Evolutionary conservation across 163 green algal species (phyloP).

Genomic region (Volvox carteri): DNA sequence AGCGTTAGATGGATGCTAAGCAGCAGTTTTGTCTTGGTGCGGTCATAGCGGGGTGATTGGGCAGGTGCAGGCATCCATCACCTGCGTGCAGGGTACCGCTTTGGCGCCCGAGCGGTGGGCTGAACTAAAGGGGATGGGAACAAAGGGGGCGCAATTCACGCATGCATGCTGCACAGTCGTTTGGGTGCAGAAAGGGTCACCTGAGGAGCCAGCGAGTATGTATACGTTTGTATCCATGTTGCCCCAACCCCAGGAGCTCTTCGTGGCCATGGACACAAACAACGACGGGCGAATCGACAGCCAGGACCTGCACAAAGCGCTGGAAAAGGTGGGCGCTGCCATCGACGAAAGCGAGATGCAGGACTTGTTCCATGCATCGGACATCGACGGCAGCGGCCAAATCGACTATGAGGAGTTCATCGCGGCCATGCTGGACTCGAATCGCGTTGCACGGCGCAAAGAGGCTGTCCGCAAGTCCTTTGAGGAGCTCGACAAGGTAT

Average conservation of each 20-base stretch:
- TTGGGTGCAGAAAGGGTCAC: too few relatives aligned
- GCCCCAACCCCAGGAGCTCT: conserved; percentile 93
- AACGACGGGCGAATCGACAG: conserved; percentile 92
- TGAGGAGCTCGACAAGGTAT: conserved; percentile 73
- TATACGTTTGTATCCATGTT: too few relatives aligned
- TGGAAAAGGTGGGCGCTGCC: conserved; percentile 70
- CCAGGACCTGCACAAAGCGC: conserved; percentile 74
- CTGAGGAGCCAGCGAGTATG: too few relatives aligned
- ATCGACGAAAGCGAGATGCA: conserved; percentile 81
- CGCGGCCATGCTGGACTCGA: conserved; percentile 92
- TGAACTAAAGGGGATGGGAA: too few relatives aligned
- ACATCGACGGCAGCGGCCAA: conserved; percentile 91
- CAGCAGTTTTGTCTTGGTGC: too few relatives aligned
- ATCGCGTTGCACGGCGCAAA: conserved; percentile 65
- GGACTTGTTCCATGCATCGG: conserved; percentile 83
- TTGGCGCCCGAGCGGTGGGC: too few relatives aligned
- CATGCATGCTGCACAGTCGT: too few relatives aligned
- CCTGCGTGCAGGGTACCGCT: too few relatives aligned
- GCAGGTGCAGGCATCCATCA: too few relatives aligned
- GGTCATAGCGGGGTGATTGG: too few relatives aligned
- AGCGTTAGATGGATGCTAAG: too few relatives aligned
- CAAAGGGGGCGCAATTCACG: too few relatives aligned
- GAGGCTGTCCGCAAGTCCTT: conserved; percentile 75
- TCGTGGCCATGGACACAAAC: conserved; percentile 96
- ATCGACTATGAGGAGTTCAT: conserved; percentile 99